Evolutionary conservation across 2,329 filamentous ascomycete genomes (phyloP).

Genomic region (Capronia coronata): DNA sequence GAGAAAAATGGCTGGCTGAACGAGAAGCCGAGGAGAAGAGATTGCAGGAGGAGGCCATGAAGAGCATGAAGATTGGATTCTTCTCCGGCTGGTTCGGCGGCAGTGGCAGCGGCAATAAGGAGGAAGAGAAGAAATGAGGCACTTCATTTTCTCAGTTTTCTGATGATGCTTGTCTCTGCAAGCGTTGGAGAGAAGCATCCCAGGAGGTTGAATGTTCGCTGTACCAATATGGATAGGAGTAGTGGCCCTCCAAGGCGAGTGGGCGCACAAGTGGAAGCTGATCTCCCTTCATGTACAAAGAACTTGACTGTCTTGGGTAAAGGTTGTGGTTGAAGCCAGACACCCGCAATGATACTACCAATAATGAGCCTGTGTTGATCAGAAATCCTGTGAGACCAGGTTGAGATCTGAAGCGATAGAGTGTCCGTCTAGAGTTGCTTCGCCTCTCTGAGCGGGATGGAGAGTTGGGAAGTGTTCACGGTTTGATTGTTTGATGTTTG

Average conservation of each 20-base stretch:
- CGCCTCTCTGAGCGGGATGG: no score
- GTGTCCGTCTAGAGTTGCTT: no score
- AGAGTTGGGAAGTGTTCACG: no score
- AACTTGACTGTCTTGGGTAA: no score
- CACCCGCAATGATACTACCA: no score
- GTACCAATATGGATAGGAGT: not conserved
- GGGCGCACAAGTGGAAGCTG: not conserved
- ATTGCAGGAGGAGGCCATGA: constrained; percentile 82
- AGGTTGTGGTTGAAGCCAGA: no score
- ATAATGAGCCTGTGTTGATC: no score
- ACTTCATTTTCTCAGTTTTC: not conserved
- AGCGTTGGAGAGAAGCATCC: not conserved
- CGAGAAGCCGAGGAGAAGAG: constrained; percentile 84
- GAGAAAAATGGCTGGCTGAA: constrained; percentile 92
- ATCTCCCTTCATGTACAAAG: constrained; percentile 4
- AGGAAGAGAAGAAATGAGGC: constrained; percentile 27
- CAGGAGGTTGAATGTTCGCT: not conserved
- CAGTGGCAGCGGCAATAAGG: constrained; percentile 24
- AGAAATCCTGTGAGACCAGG: no score
- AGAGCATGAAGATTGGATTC: constrained; percentile 69
- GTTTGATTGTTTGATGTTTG: no score
- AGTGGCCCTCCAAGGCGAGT: not conserved
- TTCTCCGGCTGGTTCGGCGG: constrained; percentile 54
- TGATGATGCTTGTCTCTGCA: not conserved
- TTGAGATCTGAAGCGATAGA: no score